Base-by-base conservation (phyloP, 805 yeast genomes). In the Schizosaccharomyces pombe region DNA sequence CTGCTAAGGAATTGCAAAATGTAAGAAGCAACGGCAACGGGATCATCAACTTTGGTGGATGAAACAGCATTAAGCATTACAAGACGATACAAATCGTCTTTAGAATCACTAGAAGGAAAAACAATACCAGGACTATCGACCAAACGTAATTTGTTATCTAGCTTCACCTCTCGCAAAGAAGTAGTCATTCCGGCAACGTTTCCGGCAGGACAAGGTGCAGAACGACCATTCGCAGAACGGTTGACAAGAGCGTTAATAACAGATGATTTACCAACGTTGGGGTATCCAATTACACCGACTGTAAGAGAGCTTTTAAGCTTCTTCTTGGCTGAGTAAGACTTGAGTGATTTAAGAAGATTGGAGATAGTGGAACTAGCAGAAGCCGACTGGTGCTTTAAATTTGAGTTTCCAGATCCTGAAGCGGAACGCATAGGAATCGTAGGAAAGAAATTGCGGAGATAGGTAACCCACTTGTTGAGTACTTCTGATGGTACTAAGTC, bases 171-270 rank as follows among this genome's bases (percentile, higher is more conserved):
- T 69, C 96, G 78, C 65, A 91, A 70, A 2, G 89, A 72, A 0
- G 95, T 87, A 31, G 98, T 89, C 52, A 91, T 91, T 65, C 98
- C 98, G 2, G 98, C 96, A 69, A 83, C 91, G 64, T 93, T 93
- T 53, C 98, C 98, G 32, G 83, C 93, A 14, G 98, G 96, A 65
- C 97, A 91, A 11, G 87, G 89, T 61, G 75, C 77, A 47, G 77
- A 71, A 47, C 55, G 28, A 55, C 54, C 16, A 57, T 64, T 59
- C 56, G 83, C 80, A 65, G 84, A 93, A 67, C 91, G 79, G 55
- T 84, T 75, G 43, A 69, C 62, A 60, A 89, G 72, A 1, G 96
- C 82, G 67, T 89, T 89, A 64, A 89, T 91, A 56, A 91, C 82
- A 19, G 95, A 85, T 2, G 95, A 86, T 66, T 87, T 87, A 28